Percentiles rank a stretch among this genome's conserved stretches.
These are phyloP conservation scores for Auriscalpium vulgare DNA, from an alignment of 768 basidiomycete genomes.

Conservation along the genomic window DNA sequence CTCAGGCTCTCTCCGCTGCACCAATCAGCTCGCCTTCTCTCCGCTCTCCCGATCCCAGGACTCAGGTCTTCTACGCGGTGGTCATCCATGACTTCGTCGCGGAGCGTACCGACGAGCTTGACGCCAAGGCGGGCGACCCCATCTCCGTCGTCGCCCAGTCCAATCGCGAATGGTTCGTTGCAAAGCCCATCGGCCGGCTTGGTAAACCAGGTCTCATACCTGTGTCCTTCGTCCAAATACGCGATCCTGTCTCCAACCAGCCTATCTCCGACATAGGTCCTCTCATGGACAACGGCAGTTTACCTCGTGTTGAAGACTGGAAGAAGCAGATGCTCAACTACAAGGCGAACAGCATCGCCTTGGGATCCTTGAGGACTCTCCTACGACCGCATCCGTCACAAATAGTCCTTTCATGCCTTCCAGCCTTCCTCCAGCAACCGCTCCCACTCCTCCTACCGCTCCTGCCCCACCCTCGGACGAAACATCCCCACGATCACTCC, in stretches of 20 bases:
- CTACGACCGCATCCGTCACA: slow-evolving; percentile 28
- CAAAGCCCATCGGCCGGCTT: slow-evolving; percentile 92
- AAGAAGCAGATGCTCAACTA: slow-evolving; percentile 92
- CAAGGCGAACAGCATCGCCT: slow-evolving; percentile 91
- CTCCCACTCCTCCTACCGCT: slow-evolving; percentile 1
- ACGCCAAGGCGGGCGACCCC: slow-evolving; percentile 87
- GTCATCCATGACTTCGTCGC: slow-evolving; percentile 93
- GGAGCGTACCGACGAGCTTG: slow-evolving; percentile 94
- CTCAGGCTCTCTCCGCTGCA: slow-evolving; percentile 8
- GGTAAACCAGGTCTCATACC: slow-evolving; percentile 97
- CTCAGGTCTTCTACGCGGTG: slow-evolving; percentile 83
- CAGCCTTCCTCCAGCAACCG: slow-evolving; percentile 4
- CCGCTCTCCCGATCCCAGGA: slow-evolving; percentile 22
- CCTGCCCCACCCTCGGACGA: slow-evolving; percentile 12
- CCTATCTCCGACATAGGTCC: slow-evolving; percentile 66
- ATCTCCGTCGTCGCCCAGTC: slow-evolving; percentile 98
- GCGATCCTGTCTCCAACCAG: slow-evolving; percentile 82
- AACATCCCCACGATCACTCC: slow-evolving; percentile 16
- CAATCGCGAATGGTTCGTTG: slow-evolving; percentile 99
- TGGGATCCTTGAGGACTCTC: slow-evolving; percentile 74
- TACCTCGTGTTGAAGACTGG: slow-evolving; percentile 99
- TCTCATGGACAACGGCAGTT: slow-evolving; percentile 79
- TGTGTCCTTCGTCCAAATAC: slow-evolving; percentile 93
- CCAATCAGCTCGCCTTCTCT: slow-evolving; percentile 25
- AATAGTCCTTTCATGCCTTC: neutral